These are phyloP conservation scores for Ophiostoma perfectum DNA, from an alignment of 2,329 filamentous ascomycete species.

Conservation along the genomic window DNA sequence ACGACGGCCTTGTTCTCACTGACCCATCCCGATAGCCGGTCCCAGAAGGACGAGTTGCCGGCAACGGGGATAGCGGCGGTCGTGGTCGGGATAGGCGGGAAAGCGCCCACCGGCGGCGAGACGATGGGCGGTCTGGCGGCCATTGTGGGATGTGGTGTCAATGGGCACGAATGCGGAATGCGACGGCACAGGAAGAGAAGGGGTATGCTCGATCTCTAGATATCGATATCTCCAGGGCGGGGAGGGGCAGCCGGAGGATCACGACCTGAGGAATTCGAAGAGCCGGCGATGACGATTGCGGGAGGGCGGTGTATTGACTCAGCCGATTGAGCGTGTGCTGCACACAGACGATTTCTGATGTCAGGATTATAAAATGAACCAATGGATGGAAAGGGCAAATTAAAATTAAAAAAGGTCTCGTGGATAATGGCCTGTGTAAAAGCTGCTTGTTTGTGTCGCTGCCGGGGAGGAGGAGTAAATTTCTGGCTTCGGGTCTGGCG, in stretches of 20 bases:
- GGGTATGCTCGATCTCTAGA: not conserved
- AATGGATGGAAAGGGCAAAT: slow-evolving; percentile 7
- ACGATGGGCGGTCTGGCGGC: slow-evolving; percentile 36
- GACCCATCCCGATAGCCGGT: slow-evolving; percentile 84
- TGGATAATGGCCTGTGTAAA: slow-evolving; percentile 5
- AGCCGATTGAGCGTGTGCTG: not conserved
- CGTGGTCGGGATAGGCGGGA: slow-evolving; percentile 29
- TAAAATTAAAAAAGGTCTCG: slow-evolving; percentile 3
- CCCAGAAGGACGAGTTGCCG: slow-evolving; percentile 70
- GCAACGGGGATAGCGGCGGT: slow-evolving; percentile 44
- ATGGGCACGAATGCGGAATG: not conserved
- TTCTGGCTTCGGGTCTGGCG: not conserved
- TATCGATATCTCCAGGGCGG: slow-evolving; percentile 1
- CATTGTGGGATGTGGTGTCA: slow-evolving; percentile 31
- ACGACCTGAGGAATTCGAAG: not conserved
- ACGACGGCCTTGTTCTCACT: slow-evolving; percentile 93
- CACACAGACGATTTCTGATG: not conserved
- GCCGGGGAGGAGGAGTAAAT: slow-evolving; percentile 8
- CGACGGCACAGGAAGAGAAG: not conserved
- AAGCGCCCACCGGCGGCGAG: slow-evolving; percentile 34
- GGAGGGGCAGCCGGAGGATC: slow-evolving; percentile 1
- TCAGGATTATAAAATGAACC: slow-evolving; percentile 12
- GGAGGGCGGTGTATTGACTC: not conserved
- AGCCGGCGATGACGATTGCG: slow-evolving; percentile 1
- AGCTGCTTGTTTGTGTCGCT: slow-evolving; percentile 10